Conservation (phyloP, 441 rosid genomes). For the Pelargonium fulgidum region DNA sequence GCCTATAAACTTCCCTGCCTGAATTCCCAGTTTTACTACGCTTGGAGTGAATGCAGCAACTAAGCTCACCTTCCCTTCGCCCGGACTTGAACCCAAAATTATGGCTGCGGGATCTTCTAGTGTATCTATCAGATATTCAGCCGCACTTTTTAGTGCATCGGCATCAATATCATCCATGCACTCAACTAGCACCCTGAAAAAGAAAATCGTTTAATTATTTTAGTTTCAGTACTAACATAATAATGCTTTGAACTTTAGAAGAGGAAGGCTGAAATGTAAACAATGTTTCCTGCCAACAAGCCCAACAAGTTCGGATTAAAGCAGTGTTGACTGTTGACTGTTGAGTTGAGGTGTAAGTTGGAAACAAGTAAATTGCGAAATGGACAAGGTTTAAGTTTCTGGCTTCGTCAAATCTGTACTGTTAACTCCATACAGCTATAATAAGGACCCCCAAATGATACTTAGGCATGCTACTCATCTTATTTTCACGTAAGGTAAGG, state of each 20-base stretch:
- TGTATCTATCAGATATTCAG: conserved; percentile 52
- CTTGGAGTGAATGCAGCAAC: conserved; percentile 78
- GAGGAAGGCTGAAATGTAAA: not conserved
- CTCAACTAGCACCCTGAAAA: conserved; percentile 75
- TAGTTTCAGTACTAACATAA: not conserved
- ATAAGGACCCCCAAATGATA: not conserved
- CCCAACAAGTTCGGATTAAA: not conserved
- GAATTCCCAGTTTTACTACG: conserved; percentile 60
- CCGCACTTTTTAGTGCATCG: conserved; percentile 77
- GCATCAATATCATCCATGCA: conserved; percentile 68
- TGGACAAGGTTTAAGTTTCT: not conserved
- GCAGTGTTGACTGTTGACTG: not conserved
- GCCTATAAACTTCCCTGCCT: conserved; percentile 82
- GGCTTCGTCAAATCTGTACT: not conserved
- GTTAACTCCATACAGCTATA: not conserved
- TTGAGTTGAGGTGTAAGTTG: not conserved
- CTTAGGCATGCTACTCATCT: not conserved
- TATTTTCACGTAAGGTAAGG: not conserved
- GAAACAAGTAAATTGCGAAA: not conserved
- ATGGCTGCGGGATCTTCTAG: conserved; percentile 74
- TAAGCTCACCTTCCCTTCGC: conserved; percentile 76
- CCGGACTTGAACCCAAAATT: conserved; percentile 71
- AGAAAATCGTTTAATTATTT: conserved; percentile 9
- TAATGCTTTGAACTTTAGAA: not conserved
- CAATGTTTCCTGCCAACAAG: not conserved